These are phyloP conservation scores for Teunomyces barrocoloradensis DNA, from an alignment of 805 yeast genomes.

Conservation along the genomic window DNA sequence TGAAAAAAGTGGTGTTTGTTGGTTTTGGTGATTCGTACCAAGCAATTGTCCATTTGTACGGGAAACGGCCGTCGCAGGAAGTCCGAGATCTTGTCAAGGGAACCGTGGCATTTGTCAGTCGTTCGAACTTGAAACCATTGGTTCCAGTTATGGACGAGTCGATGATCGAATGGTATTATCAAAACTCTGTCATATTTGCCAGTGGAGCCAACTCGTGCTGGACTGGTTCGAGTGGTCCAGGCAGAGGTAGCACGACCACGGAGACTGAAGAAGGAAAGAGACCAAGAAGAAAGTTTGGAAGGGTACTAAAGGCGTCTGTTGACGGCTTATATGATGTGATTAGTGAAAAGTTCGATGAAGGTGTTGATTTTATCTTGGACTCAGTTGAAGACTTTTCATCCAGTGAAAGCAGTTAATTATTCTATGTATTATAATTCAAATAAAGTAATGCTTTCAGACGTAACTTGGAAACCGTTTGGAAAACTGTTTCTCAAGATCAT, in stretches of 20 bases:
- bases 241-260: constrained; percentile 14
- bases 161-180: constrained; percentile 87
- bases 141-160: constrained; percentile 88
- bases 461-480: constrained; percentile 61
- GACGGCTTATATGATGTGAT: constrained; percentile 77
- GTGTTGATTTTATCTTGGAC: constrained; percentile 78
- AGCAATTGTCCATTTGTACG: constrained; percentile 81
- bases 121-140: constrained; percentile 68
- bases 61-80: constrained; percentile 64
- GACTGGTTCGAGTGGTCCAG: constrained; percentile 48
- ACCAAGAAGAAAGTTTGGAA: constrained; percentile 88
- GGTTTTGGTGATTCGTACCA: constrained; percentile 91
- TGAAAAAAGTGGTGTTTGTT: constrained; percentile 69
- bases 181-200: constrained; percentile 80
- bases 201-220: constrained; percentile 75
- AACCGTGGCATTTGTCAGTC: constrained; percentile 65
- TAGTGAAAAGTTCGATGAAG: constrained; percentile 81
- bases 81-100: constrained; percentile 64
- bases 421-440: constrained; percentile 3
- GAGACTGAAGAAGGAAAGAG: constrained; percentile 41
- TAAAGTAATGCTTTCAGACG: constrained; percentile 26
- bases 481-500: constrained; percentile 57
- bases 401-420: constrained; percentile 14
- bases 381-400: constrained; percentile 58
- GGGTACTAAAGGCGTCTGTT: constrained; percentile 71